Evolutionary conservation across 306 rosid species (phyloP).

Genomic region (Prunus mume): DNA sequence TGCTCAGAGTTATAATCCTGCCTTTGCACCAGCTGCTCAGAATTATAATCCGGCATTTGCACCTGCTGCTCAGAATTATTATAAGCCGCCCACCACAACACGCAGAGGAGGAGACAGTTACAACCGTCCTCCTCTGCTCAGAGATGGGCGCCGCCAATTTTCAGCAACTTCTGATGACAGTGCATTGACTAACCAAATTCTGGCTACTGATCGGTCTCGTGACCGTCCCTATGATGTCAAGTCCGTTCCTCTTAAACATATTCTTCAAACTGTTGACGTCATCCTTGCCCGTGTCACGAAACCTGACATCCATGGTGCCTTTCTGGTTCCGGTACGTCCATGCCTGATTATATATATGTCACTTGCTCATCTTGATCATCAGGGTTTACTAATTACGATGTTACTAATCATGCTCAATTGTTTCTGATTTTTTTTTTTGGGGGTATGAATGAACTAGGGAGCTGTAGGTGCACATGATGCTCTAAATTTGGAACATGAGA

Average conservation of each 20-base stretch:
- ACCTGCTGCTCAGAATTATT: not conserved
- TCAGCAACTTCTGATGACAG: slow-evolving; percentile 7
- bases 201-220: slow-evolving; percentile 13
- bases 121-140: not conserved
- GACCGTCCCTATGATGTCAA: slow-evolving; percentile 10
- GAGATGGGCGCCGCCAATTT: slow-evolving; percentile 9
- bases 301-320: slow-evolving; percentile 30
- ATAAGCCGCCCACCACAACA: not conserved
- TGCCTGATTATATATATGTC: not conserved
- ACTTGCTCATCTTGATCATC: not conserved
- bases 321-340: not conserved
- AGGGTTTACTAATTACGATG: not conserved
- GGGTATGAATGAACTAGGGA: slow-evolving; percentile 22
- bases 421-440: not conserved
- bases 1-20: not conserved
- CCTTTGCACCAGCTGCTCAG: not conserved
- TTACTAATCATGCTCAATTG: not conserved
- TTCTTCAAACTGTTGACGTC: slow-evolving; percentile 49
- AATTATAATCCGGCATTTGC: not conserved
- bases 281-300: slow-evolving; percentile 35
- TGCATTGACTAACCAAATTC: slow-evolving; percentile 11
- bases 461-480: slow-evolving; percentile 2
- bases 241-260: slow-evolving; percentile 31
- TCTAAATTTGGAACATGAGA: slow-evolving; percentile 22
- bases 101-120: slow-evolving; percentile 9